Percentiles rank a stretch among this genome's conserved stretches.
phyloP scores from a whole-genome alignment of 805 yeast genomes.

The Kodamaea neixiangensis region DNA sequence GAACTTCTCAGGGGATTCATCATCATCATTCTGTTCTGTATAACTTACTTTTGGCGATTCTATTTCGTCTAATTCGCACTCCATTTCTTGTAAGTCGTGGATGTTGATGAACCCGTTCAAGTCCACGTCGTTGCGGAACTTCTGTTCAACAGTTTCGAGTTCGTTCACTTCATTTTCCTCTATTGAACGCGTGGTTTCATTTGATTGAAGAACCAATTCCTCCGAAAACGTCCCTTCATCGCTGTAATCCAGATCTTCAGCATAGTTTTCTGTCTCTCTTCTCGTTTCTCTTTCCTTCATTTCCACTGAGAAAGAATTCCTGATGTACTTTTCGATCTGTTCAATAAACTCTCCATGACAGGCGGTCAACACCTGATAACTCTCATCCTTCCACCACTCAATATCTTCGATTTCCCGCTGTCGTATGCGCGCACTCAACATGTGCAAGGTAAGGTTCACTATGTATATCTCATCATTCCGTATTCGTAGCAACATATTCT shows the following conservation, averaged over 20 bases:
- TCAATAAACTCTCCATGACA: slow-evolving; percentile 28
- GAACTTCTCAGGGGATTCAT: not conserved
- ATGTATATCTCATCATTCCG: slow-evolving; percentile 33
- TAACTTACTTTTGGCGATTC: slow-evolving; percentile 1
- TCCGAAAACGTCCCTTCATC: slow-evolving; percentile 18
- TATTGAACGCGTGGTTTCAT: slow-evolving; percentile 27
- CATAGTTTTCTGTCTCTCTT: slow-evolving; percentile 14
- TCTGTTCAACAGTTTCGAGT: not conserved
- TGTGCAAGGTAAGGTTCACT: slow-evolving; percentile 27
- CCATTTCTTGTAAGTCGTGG: slow-evolving; percentile 13
- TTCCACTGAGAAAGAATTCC: slow-evolving; percentile 4
- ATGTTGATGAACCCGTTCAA: slow-evolving; percentile 11
- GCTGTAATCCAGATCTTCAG: slow-evolving; percentile 15
- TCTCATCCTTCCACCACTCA: slow-evolving; percentile 21
- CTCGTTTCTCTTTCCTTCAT: slow-evolving; percentile 14
- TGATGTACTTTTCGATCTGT: slow-evolving; percentile 31
- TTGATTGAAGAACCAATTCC: slow-evolving; percentile 21
- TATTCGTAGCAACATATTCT: slow-evolving; percentile 7
- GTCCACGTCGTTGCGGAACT: slow-evolving; percentile 2
- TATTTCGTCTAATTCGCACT: slow-evolving; percentile 11
- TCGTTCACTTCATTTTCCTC: slow-evolving; percentile 6
- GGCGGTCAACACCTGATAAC: slow-evolving; percentile 27
- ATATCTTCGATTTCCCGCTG: slow-evolving; percentile 3
- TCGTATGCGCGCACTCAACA: slow-evolving; percentile 16
- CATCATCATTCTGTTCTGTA: not conserved